Evolutionary conservation across 129 eudicot genomes (phyloP).

Genomic region (Artemisia tridentata): DNA sequence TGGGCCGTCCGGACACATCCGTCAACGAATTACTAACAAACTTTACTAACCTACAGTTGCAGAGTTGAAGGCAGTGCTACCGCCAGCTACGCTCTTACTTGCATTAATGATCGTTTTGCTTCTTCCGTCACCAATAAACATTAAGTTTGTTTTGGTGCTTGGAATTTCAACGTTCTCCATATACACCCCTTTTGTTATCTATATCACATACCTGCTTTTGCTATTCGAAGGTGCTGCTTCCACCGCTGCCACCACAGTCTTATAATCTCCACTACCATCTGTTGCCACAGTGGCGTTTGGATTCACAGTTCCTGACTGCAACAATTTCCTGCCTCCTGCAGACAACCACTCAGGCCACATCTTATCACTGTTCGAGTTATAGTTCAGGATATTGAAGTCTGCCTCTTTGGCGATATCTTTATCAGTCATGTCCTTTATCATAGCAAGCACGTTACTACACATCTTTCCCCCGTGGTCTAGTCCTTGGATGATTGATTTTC

Average conservation of each 20-base stretch:
- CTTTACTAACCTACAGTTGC: conserved; percentile 46
- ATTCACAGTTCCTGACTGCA: conserved; percentile 21
- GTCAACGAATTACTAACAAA: too few relatives aligned
- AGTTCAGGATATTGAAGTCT: not conserved
- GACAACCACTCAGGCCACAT: conserved; percentile 45
- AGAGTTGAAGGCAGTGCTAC: conserved; percentile 36
- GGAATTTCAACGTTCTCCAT: conserved; percentile 44
- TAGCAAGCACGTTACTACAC: conserved; percentile 31
- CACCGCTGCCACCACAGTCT: conserved; percentile 47
- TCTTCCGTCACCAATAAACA: conserved; percentile 52
- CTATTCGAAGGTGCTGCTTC: conserved; percentile 43
- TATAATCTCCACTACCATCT: conserved; percentile 52
- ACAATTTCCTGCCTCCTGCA: conserved; percentile 35
- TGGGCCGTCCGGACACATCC: too few relatives aligned
- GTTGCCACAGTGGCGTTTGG: conserved; percentile 39
- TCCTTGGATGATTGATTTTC: conserved; percentile 14
- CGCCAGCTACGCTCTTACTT: conserved; percentile 32
- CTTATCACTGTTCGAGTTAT: not conserved
- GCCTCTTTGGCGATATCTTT: conserved; percentile 4
- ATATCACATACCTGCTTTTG: conserved; percentile 33
- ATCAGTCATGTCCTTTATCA: conserved; percentile 25
- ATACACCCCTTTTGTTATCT: conserved; percentile 41
- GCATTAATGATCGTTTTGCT: conserved; percentile 46
- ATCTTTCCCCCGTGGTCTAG: conserved; percentile 33
- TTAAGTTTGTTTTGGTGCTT: conserved; percentile 38